A percentile compares a stretch with the other conserved stretches of the same genome.
Conservation (phyloP, 441 rosid species). For the Pelargonium citronellum region DNA sequence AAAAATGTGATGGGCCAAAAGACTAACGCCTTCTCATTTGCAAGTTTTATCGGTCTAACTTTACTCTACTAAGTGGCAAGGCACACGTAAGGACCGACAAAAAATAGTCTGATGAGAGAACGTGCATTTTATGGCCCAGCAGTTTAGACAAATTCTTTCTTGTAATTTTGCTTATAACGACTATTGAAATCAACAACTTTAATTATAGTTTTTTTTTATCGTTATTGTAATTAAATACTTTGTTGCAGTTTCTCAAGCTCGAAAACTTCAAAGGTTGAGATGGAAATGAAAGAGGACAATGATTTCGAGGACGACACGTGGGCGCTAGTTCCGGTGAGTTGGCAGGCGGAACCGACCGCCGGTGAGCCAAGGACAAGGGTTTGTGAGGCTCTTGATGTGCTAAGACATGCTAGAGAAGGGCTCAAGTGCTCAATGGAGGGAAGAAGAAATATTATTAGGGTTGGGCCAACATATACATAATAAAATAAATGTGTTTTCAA, state of each 20-base stretch:
- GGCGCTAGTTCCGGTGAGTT: slow-evolving; percentile 36
- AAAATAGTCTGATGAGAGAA: too few relatives aligned
- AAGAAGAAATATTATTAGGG: slow-evolving; percentile 32
- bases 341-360: slow-evolving; percentile 13
- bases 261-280: slow-evolving; percentile 12
- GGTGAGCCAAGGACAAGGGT: slow-evolving; percentile 26
- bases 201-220: too few relatives aligned
- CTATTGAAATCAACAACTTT: background rate
- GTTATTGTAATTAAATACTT: background rate
- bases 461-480: slow-evolving; percentile 26
- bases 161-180: too few relatives aligned
- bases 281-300: slow-evolving; percentile 16
- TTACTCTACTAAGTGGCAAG: too few relatives aligned
- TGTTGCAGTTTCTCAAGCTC: slow-evolving; percentile 23
- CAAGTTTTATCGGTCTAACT: too few relatives aligned
- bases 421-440: slow-evolving; percentile 35
- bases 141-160: too few relatives aligned
- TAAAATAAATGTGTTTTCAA: background rate
- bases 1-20: too few relatives aligned
- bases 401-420: slow-evolving; percentile 44
- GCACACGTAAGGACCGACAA: too few relatives aligned
- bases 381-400: slow-evolving; percentile 44
- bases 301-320: slow-evolving; percentile 32
- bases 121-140: too few relatives aligned
- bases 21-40: too few relatives aligned